Conservation (phyloP, 345 rosid genomes). For the Psidium friedrichsthalianum region DNA sequence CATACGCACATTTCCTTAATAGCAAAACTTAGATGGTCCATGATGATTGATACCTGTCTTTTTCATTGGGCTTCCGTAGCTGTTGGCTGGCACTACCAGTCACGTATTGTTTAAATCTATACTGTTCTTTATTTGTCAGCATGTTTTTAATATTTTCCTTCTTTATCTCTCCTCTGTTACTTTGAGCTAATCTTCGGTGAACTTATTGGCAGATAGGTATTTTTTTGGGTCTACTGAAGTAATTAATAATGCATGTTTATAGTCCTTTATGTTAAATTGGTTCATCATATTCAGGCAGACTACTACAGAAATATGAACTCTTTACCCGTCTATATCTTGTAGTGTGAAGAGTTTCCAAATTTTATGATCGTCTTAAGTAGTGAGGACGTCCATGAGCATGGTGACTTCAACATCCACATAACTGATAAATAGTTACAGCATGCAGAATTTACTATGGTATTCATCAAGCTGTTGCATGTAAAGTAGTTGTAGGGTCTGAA, state of each 20-base stretch:
- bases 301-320: not conserved
- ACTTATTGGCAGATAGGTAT: not conserved
- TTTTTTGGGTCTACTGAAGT: not conserved
- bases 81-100: not conserved
- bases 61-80: not conserved
- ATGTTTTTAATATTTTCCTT: not conserved
- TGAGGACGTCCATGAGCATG: not conserved
- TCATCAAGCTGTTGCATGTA: not conserved
- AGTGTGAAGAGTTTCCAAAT: not conserved
- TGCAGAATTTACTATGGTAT: not conserved
- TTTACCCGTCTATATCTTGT: not conserved
- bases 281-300: not conserved
- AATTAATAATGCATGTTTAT: not conserved
- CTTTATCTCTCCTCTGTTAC: not conserved
- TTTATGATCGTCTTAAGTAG: not conserved
- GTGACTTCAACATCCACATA: not conserved
- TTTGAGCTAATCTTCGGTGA: not conserved
- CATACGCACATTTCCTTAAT: not conserved
- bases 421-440: not conserved
- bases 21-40: not conserved
- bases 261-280: not conserved
- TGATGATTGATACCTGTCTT: not conserved
- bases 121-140: not conserved
- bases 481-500: not conserved
- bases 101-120: not conserved